These are phyloP conservation scores for Trichoderma sp. DNA, from an alignment of 2,329 filamentous ascomycete species.

Conservation along the genomic window DNA sequence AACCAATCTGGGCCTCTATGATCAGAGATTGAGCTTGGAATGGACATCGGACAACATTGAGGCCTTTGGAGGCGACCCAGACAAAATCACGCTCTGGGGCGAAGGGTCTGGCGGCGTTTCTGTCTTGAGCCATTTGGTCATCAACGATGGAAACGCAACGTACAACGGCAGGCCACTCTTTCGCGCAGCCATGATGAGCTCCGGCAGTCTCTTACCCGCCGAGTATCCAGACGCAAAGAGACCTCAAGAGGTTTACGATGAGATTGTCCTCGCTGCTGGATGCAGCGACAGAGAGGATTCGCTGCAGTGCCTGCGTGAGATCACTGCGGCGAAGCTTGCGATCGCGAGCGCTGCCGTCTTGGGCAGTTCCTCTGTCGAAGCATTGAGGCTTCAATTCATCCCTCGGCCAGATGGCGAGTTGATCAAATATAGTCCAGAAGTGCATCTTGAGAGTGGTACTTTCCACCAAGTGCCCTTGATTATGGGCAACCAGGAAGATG, in stretches of 20 bases:
- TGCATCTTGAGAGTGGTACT: conserved; percentile 43
- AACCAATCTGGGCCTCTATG: conserved; percentile 65
- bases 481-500: conserved; percentile 62
- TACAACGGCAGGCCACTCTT: conserved; percentile 76
- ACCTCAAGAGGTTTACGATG: conserved; percentile 61
- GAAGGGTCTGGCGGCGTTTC: conserved; percentile 70
- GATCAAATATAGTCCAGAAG: conserved; percentile 53
- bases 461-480: conserved; percentile 61
- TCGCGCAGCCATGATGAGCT: conserved; percentile 75
- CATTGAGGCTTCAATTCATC: conserved; percentile 58
- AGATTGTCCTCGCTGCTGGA: conserved; percentile 56
- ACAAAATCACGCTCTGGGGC: conserved; percentile 78
- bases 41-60: conserved; percentile 77
- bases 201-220: conserved; percentile 60
- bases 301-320: conserved; percentile 61
- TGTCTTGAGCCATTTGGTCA: conserved; percentile 70
- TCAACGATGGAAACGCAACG: conserved; percentile 68
- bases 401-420: conserved; percentile 57
- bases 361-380: conserved; percentile 52
- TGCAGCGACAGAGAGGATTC: conserved; percentile 56
- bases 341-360: conserved; percentile 59
- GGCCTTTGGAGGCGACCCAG: conserved; percentile 73
- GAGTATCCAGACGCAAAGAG: conserved; percentile 63
- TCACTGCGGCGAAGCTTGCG: conserved; percentile 59
- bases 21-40: conserved; percentile 68